Conservation (phyloP, 257 asterid genomes). For the Parsonsia alboflavescens region DNA sequence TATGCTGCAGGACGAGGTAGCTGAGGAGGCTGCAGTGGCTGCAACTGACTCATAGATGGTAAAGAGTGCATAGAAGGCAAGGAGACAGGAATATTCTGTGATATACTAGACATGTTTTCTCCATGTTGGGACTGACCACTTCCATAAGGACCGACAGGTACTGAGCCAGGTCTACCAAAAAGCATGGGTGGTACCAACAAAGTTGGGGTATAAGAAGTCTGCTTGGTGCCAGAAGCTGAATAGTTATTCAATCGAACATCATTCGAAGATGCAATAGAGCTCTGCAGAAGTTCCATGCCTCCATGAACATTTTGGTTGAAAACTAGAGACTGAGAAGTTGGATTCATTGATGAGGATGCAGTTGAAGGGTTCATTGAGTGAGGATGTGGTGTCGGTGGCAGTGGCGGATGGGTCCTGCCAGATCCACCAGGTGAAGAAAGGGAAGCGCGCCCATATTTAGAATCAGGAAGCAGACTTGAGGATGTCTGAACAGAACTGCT, state of each 20-base stretch:
- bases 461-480: constrained; percentile 41
- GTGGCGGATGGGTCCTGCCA: constrained; percentile 73
- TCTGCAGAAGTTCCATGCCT: constrained; percentile 51
- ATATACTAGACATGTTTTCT: constrained; percentile 45
- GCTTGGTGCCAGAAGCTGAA: constrained; percentile 38
- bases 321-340: constrained; percentile 47
- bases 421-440: constrained; percentile 58
- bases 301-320: constrained; percentile 43
- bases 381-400: constrained; percentile 84
- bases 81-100: constrained; percentile 51
- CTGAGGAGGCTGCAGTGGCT: constrained; percentile 91
- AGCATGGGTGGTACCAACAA: constrained; percentile 48
- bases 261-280: constrained; percentile 28
- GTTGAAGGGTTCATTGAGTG: constrained; percentile 43
- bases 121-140: constrained; percentile 48
- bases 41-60: constrained; percentile 59
- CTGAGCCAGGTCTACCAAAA: constrained; percentile 56
- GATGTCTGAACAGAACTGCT: constrained; percentile 29
- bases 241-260: constrained; percentile 31
- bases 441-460: constrained; percentile 47
- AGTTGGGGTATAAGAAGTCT: constrained; percentile 46
- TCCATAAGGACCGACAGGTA: constrained; percentile 48
- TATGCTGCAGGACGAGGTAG: constrained; percentile 78
- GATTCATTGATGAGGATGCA: constrained; percentile 36
- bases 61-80: constrained; percentile 46